Evolutionary conservation across 441 rosid species (phyloP).

Genomic region (Metrosideros polymorpha): DNA sequence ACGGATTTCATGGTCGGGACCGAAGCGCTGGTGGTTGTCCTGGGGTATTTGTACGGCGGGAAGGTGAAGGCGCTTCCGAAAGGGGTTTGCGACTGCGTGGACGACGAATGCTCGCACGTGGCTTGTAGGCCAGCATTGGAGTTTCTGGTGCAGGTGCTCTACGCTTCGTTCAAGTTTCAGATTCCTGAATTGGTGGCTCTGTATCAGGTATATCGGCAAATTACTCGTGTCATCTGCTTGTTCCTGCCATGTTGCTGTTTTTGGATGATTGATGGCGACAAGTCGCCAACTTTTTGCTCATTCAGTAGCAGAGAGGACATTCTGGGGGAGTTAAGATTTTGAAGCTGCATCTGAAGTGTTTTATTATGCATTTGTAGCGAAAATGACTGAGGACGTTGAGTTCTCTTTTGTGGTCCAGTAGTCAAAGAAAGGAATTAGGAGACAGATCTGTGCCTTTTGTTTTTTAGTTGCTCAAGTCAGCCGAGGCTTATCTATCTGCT

Average conservation of each 20-base stretch:
- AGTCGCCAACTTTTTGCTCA: neutral
- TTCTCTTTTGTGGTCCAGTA: neutral
- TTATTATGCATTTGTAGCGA: neutral
- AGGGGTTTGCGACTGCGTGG: constrained; percentile 53
- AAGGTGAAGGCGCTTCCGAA: constrained; percentile 43
- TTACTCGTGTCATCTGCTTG: neutral
- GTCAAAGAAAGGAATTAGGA: neutral
- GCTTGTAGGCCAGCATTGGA: constrained; percentile 69
- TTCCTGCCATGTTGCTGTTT: neutral
- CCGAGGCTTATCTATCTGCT: neutral
- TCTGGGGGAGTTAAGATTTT: neutral
- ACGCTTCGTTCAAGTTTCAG: constrained; percentile 55
- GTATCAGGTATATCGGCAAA: constrained; percentile 44
- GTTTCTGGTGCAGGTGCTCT: constrained; percentile 59
- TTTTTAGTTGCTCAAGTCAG: neutral
- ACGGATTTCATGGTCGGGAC: constrained; percentile 41
- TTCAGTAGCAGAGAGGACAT: neutral
- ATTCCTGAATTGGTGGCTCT: constrained; percentile 50
- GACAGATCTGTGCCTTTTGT: neutral
- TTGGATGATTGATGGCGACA: neutral
- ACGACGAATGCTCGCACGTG: constrained; percentile 53
- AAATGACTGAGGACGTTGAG: neutral
- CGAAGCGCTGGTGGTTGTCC: constrained; percentile 44
- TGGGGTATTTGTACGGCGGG: constrained; percentile 66
- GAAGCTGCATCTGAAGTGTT: neutral